phyloP scores from a whole-genome alignment of 441 rosid species.

The Sinapis alba region DNA sequence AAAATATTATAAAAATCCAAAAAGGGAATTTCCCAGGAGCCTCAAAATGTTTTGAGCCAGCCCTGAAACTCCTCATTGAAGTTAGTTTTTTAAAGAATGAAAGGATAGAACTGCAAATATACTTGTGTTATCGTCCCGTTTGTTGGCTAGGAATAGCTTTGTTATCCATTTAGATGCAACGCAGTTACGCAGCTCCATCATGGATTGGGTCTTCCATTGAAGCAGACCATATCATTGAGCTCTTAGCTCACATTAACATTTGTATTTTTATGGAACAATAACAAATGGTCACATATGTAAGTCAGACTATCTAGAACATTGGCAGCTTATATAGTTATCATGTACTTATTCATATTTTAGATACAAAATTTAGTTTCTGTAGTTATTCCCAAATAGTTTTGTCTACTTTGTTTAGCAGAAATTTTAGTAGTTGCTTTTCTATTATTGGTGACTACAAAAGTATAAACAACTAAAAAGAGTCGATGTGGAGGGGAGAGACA shows the following conservation, averaged over 20 bases:
- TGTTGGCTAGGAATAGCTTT: background rate
- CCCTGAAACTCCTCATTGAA: background rate
- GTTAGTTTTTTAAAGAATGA: background rate
- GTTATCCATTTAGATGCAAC: background rate
- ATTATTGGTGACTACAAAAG: conserved; percentile 29
- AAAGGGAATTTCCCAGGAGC: too few species aligned
- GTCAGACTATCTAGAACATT: background rate
- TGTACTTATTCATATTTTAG: background rate
- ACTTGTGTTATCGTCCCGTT: background rate
- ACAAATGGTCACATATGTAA: background rate
- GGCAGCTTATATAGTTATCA: background rate
- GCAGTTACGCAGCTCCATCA: background rate
- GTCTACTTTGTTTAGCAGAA: too few species aligned
- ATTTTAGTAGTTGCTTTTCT: conserved; percentile 15
- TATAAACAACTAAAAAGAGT: too few species aligned
- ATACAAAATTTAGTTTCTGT: background rate
- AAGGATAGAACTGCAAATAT: background rate
- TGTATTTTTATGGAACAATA: background rate
- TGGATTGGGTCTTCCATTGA: background rate
- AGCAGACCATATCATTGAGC: background rate
- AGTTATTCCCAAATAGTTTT: background rate
- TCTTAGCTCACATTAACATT: background rate
- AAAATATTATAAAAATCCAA: too few species aligned
- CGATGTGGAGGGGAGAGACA: too few species aligned
- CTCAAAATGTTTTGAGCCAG: too few species aligned